Conservation (phyloP, 345 rosid species). For the Lumnitzera racemosa region DNA sequence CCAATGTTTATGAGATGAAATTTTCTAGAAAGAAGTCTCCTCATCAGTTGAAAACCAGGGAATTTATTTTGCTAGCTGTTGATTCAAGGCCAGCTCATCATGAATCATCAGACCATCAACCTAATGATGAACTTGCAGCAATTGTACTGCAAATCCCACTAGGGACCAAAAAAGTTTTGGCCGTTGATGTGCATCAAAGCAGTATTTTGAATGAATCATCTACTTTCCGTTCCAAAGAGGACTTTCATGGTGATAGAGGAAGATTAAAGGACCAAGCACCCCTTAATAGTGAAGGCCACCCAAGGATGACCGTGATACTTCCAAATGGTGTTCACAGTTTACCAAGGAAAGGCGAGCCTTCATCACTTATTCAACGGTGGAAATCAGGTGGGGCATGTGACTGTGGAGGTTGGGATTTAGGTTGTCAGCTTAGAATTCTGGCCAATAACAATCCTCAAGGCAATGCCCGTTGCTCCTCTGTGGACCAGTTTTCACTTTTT, state of each 20-base stretch:
- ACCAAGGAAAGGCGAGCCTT: conserved; percentile 72
- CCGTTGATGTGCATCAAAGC: conserved; percentile 24
- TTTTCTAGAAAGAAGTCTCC: conserved; percentile 14
- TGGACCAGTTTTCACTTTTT: conserved; percentile 47
- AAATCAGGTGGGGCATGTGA: conserved; percentile 76
- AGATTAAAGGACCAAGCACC: conserved; percentile 15
- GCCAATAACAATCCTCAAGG: conserved; percentile 21
- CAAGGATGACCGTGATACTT: conserved; percentile 52
- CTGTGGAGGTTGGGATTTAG: conserved; percentile 92
- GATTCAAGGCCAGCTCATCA: conserved; percentile 29
- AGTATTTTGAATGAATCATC: conserved; percentile 7
- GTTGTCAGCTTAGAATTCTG: conserved; percentile 60
- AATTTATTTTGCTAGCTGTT: conserved; percentile 51
- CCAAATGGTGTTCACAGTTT: conserved; percentile 75
- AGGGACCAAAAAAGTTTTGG: conserved; percentile 14
- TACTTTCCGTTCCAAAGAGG: conserved; percentile 13
- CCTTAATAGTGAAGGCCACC: conserved; percentile 20
- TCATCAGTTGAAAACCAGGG: conserved; percentile 34
- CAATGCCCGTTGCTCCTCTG: too few species aligned
- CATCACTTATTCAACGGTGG: conserved; percentile 76
- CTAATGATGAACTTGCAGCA: conserved; percentile 67
- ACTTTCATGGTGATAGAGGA: conserved; percentile 10
- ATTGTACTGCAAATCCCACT: conserved; percentile 54
- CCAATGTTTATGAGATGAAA: conserved; percentile 29
- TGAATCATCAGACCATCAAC: conserved; percentile 37